Percentiles rank a stretch among this genome's conserved stretches.
Evolutionary conservation across 768 basidiomycete genomes (phyloP).

Genomic region (Amanita thiersii): DNA sequence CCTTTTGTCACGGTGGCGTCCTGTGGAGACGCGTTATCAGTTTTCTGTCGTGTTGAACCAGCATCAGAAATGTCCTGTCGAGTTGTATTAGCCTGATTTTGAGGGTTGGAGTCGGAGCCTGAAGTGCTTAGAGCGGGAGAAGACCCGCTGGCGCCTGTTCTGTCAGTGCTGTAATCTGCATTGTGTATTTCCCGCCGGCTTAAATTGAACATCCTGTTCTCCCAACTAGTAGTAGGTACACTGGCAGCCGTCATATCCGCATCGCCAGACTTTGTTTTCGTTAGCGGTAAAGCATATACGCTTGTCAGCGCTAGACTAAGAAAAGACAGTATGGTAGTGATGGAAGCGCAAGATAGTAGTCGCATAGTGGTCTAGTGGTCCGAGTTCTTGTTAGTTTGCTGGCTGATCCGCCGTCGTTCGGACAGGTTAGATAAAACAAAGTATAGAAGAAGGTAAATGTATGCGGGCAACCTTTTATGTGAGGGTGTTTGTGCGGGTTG

Average conservation of each 20-base stretch:
- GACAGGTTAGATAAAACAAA: too few species aligned
- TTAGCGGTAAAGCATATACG: slow-evolving; percentile 4
- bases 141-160: neutral
- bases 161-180: slow-evolving; percentile 4
- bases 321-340: slow-evolving; percentile 1
- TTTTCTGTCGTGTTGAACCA: neutral
- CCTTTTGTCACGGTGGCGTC: too few species aligned
- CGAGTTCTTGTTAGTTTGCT: neutral
- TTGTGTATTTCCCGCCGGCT: slow-evolving; percentile 5
- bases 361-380: neutral
- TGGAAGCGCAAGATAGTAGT: slow-evolving; percentile 1
- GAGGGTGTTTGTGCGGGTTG: neutral
- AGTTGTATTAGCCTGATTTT: neutral
- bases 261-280: neutral
- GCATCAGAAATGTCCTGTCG: too few species aligned
- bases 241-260: too few species aligned
- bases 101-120: neutral
- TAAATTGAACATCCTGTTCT: too few species aligned
- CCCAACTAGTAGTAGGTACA: too few species aligned
- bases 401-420: too few species aligned
- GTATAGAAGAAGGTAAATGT: too few species aligned
- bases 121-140: neutral
- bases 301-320: neutral
- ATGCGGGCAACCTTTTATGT: slow-evolving; percentile 4
- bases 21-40: too few species aligned